Base-by-base conservation (phyloP, 768 basidiomycete genomes). In the Mycena leptocephala region DNA sequence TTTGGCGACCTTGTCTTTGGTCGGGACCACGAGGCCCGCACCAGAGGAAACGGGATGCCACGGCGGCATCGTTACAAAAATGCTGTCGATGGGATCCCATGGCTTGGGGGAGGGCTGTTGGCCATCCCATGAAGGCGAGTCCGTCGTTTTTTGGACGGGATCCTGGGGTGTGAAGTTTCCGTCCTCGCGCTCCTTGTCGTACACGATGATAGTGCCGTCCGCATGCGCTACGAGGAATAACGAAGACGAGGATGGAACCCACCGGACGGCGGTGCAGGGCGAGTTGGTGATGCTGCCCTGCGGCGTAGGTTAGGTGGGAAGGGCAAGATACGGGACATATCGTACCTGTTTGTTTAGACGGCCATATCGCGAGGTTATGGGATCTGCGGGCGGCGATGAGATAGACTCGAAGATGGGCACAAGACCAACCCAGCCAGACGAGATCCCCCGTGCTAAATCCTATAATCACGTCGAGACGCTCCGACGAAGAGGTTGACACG, bases 381-480 rank as follows among this genome's bases (percentile, higher is more conserved):
- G 95, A 83, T 97, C 96, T 96, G 75, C 8, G 30, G 53, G 43
- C 35, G 55, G 28, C 11, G 53, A 74, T 68, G 41, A 72, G 43
- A 68, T 61, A 35, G 55, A 33, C 73, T 72, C 73, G 43, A 79
- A 20, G 46, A 56, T 33, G 69, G 10, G 72, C 28, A 58, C 39
- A 55, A 32, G 63, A 20, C 26, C 77, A 76, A 95, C 97, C 97
- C 70, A 99, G 88, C 98, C 98, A 99, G 62, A 99, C 86, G 43
- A 99, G 87, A 86, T 99, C 98, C n/a, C 98, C 98, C 0, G 97
- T 95, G 76, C 88, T 90, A 82, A 98, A 99, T 7, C 98, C 98
- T 80, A 99, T 94, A 73, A 99, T 90, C 8, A 98, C 88, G 80
- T 99, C 97, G 39, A 99, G 85, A 55, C 93, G 92, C 51, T 96